Evolutionary conservation across 1,284 basidiomycete species (phyloP).

Genomic region (Irpex lacteus): DNA sequence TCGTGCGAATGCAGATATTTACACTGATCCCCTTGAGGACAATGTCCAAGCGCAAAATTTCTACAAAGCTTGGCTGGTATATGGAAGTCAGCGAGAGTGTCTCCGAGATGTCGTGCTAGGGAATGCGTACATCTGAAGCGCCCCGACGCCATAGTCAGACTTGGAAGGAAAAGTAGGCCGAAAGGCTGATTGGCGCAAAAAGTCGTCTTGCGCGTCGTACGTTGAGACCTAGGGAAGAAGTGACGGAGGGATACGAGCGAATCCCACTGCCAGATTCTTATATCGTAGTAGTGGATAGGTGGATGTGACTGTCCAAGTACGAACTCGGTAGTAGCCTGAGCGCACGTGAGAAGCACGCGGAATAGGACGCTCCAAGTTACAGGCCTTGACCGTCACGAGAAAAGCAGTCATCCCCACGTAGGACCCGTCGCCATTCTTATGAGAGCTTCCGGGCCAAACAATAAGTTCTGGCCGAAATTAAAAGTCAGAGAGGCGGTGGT

Average conservation of each 20-base stretch:
- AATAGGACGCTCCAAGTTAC: constrained; percentile 15
- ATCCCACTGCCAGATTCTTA: constrained; percentile 23
- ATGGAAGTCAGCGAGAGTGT: neutral
- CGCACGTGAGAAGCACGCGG: constrained; percentile 33
- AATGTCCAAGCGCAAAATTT: constrained; percentile 30
- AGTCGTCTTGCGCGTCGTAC: neutral
- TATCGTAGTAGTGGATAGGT: constrained; percentile 24
- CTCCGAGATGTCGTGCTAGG: neutral
- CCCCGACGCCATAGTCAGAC: neutral
- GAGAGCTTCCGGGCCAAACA: constrained; percentile 20
- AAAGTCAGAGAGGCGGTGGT: constrained; percentile 22
- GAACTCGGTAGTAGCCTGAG: constrained; percentile 16
- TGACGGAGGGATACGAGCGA: constrained; percentile 1
- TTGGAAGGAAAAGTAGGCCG: neutral
- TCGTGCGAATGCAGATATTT: constrained; percentile 27
- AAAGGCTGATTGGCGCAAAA: neutral
- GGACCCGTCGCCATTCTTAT: constrained; percentile 15
- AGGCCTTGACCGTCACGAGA: constrained; percentile 17
- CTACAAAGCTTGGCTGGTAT: constrained; percentile 28
- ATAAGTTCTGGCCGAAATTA: constrained; percentile 20
- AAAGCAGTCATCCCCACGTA: constrained; percentile 14
- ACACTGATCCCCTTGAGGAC: constrained; percentile 29
- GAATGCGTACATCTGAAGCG: constrained; percentile 22
- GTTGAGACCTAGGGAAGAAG: neutral
- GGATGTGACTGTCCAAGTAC: constrained; percentile 20